Evolutionary conservation across 2,329 filamentous ascomycete species (phyloP), one percentile per base, ranked within the genome.

Genomic region (Dryadomyces quercivorus): DNA sequence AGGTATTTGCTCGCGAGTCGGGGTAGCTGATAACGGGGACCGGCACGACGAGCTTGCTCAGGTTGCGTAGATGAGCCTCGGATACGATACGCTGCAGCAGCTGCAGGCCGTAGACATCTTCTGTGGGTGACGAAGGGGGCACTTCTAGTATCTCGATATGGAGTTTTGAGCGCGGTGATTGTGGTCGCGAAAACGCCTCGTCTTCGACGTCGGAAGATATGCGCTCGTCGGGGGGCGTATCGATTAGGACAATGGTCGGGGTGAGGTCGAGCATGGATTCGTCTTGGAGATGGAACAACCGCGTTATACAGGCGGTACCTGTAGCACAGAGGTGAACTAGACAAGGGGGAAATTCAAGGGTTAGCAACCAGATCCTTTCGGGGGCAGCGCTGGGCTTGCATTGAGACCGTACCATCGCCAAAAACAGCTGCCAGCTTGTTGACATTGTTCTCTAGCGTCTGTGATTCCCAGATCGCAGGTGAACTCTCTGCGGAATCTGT

Each of bases 211-310:
- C 69, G 45, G 69, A 7, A 21, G 59, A 63, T 53, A 73, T 62
- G 48, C 65, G 67, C 56, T 78, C 75, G 59, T 79, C 71, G 60
- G 72, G 71, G 16, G 79, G 76, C 4, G 72, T 77, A 59, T 81
- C 77, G 61, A 82, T 72, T 36, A 82, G 65, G 55, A 82, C 72
- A 57, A 82, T 68, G 2, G 77, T 80, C 10, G 79, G 79, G 57
- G 72, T 78, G 50, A 78, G 66, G 58, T 78, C 74, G 56, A 74
- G 65, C 65, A 75, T 69, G 21, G 75, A 73, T 13, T 67, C 68
- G 59, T 81, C 75, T 57, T 80, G 75, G 26, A 81, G 68, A 59
- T 76, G 65, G 57, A 77, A 72, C 46, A 81, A 65, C 59, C 70
- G 75, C n/a, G 71, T 67, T 56, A 82, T 67, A 61, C 78, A 81